These are phyloP conservation scores for Lomentospora prolificans DNA, from an alignment of 2,329 filamentous ascomycete species.

Conservation along the genomic window DNA sequence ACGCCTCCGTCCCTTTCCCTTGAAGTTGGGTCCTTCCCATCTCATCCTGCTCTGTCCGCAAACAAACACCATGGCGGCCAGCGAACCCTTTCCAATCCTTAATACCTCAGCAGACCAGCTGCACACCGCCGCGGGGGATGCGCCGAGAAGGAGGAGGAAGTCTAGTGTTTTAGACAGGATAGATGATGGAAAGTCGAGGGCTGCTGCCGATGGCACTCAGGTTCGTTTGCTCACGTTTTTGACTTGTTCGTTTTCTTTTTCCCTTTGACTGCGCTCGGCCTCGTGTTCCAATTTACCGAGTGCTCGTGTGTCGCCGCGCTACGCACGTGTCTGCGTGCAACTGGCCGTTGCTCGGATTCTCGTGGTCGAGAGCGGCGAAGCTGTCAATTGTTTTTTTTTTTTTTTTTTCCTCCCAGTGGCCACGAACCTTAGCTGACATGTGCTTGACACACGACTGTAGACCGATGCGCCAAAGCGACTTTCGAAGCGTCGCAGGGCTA, in stretches of 20 bases:
- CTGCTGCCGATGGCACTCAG: not conserved
- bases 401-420: too few relatives aligned
- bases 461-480: slow-evolving; percentile 19
- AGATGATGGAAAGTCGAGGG: slow-evolving; percentile 1
- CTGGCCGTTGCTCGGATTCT: too few relatives aligned
- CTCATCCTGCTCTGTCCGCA: not conserved
- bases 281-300: too few relatives aligned
- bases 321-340: too few relatives aligned
- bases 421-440: slow-evolving; percentile 7
- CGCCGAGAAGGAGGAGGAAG: slow-evolving; percentile 41
- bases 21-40: not conserved
- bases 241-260: too few relatives aligned
- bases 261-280: too few relatives aligned
- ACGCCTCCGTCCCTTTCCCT: not conserved
- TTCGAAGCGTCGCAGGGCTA: slow-evolving; percentile 46
- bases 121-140: slow-evolving; percentile 25
- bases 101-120: slow-evolving; percentile 40
- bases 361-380: too few relatives aligned
- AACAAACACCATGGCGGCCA: slow-evolving; percentile 26
- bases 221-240: slow-evolving; percentile 1
- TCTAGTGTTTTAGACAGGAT: slow-evolving; percentile 39
- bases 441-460: not conserved
- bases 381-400: too few relatives aligned
- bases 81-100: slow-evolving; percentile 47
- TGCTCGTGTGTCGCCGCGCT: too few relatives aligned